phyloP scores from a whole-genome alignment of 192 early-diverging fungal species.

The Coemansia sp. region DNA sequence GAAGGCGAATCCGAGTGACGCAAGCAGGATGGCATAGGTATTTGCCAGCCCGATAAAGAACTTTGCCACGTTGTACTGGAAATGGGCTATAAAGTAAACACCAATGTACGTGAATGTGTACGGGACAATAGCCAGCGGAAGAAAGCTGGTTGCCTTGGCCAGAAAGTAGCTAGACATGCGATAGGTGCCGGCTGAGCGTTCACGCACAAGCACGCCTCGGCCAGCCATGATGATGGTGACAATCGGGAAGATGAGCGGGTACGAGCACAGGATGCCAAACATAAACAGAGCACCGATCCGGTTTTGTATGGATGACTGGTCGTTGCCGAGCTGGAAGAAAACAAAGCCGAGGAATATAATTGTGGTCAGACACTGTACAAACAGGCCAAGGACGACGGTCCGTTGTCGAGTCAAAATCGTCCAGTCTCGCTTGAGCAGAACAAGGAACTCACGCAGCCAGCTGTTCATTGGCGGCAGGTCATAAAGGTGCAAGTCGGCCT shows the following conservation, averaged over 20 bases:
- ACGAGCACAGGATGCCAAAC: slow-evolving; percentile 42
- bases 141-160: slow-evolving; percentile 53
- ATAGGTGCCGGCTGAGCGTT: slow-evolving; percentile 59
- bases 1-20: slow-evolving; percentile 23
- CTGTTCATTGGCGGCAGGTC: slow-evolving; percentile 28
- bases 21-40: slow-evolving; percentile 8
- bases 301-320: slow-evolving; percentile 40
- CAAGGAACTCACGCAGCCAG: slow-evolving; percentile 19
- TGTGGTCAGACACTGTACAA: slow-evolving; percentile 21
- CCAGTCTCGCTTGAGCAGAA: slow-evolving; percentile 35
- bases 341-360: slow-evolving; percentile 52
- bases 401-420: slow-evolving; percentile 7
- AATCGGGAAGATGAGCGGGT: slow-evolving; percentile 52
- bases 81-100: slow-evolving; percentile 27
- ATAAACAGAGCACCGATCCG: slow-evolving; percentile 37
- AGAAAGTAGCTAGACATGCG: slow-evolving; percentile 54
- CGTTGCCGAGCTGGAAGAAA: slow-evolving; percentile 40
- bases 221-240: slow-evolving; percentile 37
- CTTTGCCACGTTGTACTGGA: slow-evolving; percentile 24
- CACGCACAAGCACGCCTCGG: slow-evolving; percentile 50
- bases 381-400: slow-evolving; percentile 18
- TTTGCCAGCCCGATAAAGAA: slow-evolving; percentile 22
- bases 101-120: slow-evolving; percentile 8
- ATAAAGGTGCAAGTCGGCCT: slow-evolving; percentile 7
- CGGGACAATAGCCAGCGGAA: slow-evolving; percentile 19